A percentile compares a stretch with the other conserved stretches of the same genome.
phyloP scores from a whole-genome alignment of 768 basidiomycete species.

The Tephrocybe sp. region DNA sequence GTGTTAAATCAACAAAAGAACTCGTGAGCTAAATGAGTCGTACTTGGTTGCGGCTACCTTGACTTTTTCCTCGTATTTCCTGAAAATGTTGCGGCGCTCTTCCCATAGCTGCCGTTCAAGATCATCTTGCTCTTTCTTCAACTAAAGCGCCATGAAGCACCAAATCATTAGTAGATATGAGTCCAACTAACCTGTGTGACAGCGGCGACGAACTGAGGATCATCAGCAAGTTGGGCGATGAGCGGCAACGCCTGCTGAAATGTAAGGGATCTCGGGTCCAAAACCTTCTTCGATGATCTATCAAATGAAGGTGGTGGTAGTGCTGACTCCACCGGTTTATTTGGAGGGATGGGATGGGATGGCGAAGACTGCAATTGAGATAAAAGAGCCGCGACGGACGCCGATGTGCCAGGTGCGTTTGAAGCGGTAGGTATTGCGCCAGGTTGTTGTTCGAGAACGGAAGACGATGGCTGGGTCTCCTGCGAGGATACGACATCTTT shows the following conservation, averaged over 20 bases:
- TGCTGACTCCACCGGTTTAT: conserved; percentile 7
- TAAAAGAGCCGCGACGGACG: conserved; percentile 61
- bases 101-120: conserved; percentile 71
- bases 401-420: conserved; percentile 10
- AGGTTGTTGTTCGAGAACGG: conserved; percentile 1
- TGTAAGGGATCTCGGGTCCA: conserved; percentile 48
- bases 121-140: conserved; percentile 69
- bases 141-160: conserved; percentile 34
- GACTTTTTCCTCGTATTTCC: conserved; percentile 71
- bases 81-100: conserved; percentile 61
- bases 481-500: conserved; percentile 36
- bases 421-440: background rate
- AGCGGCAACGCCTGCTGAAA: conserved; percentile 73
- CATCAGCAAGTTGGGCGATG: conserved; percentile 59
- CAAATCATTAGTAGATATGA: background rate
- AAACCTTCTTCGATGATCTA: conserved; percentile 11
- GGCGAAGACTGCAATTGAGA: conserved; percentile 52
- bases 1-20: conserved; percentile 1
- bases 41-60: conserved; percentile 69
- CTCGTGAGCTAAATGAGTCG: conserved; percentile 19
- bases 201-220: conserved; percentile 48
- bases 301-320: conserved; percentile 5
- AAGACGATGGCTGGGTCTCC: conserved; percentile 6
- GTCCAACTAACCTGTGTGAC: conserved; percentile 52
- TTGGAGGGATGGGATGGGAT: background rate